phyloP scores from a whole-genome alignment of 2,329 filamentous ascomycete species.

The Escovopsis weberi region DNA sequence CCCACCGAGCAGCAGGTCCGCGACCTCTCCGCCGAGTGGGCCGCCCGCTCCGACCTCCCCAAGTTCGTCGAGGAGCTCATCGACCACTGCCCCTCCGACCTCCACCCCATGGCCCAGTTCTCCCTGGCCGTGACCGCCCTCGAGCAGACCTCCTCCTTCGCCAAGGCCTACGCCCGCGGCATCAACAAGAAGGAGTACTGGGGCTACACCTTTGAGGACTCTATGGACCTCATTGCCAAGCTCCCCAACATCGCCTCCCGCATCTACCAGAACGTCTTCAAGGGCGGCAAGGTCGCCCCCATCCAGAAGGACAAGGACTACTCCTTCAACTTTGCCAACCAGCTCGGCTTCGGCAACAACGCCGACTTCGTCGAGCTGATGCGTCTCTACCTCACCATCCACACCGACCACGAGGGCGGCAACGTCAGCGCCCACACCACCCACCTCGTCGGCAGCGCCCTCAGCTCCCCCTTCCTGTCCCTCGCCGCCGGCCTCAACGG shows the following conservation, averaged over 20 bases:
- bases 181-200: slow-evolving; percentile 99
- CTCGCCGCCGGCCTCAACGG: slow-evolving; percentile 94
- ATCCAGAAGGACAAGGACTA: slow-evolving; percentile 99
- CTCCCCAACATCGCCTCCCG: slow-evolving; percentile 93
- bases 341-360: slow-evolving; percentile 93
- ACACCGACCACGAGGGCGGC: slow-evolving; percentile 98
- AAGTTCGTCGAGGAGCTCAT: slow-evolving; percentile 99
- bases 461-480: slow-evolving; percentile 95
- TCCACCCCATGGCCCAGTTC: slow-evolving; percentile 99
- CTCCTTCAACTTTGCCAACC: slow-evolving; percentile 98
- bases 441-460: slow-evolving; percentile 88
- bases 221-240: slow-evolving; percentile 99
- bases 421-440: slow-evolving; percentile 98
- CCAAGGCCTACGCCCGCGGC: slow-evolving; percentile 97
- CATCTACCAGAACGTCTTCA: slow-evolving; percentile 99
- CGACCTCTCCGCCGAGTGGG: slow-evolving; percentile 96
- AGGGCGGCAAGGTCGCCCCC: slow-evolving; percentile 93
- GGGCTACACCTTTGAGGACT: slow-evolving; percentile 98
- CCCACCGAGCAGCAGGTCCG: slow-evolving; percentile 96
- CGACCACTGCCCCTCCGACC: slow-evolving; percentile 96
- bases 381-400: slow-evolving; percentile 98
- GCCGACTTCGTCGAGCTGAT: slow-evolving; percentile 95
- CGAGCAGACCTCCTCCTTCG: slow-evolving; percentile 94
- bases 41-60: slow-evolving; percentile 88
- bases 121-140: slow-evolving; percentile 94